Evolutionary conservation across 768 basidiomycete genomes (phyloP).

Genomic region (Coprinellus micaceus): DNA sequence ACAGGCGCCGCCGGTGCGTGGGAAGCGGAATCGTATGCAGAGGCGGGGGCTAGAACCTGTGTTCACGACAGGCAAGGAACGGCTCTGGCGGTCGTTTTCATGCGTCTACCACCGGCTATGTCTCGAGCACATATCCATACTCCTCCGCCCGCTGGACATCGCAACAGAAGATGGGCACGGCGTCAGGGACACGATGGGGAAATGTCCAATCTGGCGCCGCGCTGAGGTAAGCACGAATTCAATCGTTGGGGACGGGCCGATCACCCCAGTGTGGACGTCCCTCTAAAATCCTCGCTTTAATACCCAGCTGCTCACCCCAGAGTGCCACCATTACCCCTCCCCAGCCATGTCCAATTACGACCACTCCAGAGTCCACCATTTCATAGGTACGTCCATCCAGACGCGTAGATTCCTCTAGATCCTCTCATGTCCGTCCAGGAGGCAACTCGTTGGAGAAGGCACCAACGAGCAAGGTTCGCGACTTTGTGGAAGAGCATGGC

Average conservation of each 20-base stretch:
- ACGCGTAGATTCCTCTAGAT: constrained; percentile 10
- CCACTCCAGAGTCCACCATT: constrained; percentile 53
- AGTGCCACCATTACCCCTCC: constrained; percentile 10
- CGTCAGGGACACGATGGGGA: neutral
- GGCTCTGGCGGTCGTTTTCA: neutral
- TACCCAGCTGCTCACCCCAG: constrained; percentile 16
- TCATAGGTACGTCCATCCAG: constrained; percentile 37
- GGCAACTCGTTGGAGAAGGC: constrained; percentile 90
- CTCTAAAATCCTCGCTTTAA: constrained; percentile 22
- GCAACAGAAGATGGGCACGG: neutral
- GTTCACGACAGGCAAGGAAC: neutral
- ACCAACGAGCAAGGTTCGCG: constrained; percentile 69
- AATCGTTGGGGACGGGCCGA: constrained; percentile 47
- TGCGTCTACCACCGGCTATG: neutral
- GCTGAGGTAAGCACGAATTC: constrained; percentile 31
- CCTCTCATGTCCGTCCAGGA: constrained; percentile 47
- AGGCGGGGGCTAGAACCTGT: constrained; percentile 1
- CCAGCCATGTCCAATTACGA: constrained; percentile 46
- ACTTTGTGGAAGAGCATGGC: constrained; percentile 88
- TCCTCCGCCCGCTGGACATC: neutral
- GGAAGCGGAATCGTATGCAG: constrained; percentile 1
- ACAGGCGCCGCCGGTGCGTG: neutral
- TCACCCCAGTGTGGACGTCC: constrained; percentile 34
- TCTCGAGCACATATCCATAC: neutral
- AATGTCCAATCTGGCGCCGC: neutral